Base-by-base conservation (phyloP, 2,329 filamentous ascomycete species). In the Aspergillus novofumigatus region DNA sequence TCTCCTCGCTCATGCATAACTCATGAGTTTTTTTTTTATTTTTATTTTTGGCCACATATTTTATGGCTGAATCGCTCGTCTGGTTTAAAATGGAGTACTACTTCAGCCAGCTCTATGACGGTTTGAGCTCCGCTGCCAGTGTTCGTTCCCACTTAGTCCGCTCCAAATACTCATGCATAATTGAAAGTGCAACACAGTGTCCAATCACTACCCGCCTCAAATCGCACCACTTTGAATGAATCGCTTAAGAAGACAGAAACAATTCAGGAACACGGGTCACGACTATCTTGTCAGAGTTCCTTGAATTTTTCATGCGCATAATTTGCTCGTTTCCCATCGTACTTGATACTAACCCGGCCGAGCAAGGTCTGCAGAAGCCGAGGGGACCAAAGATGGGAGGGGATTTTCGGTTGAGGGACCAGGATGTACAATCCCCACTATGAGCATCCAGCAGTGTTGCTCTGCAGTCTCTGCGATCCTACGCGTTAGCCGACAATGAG, bases 161-260 rank as follows among this genome's bases (percentile, higher is more conserved):
- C 20, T 25, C 44, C 21, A 26, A 14, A 14, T 26, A 11, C 23
- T 9, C 52, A 54, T 59, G 56, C 59, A 56, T 28, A 53, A 23
- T 55, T 48, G 47, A 42, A 59, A 57, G 54, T 57, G 32, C 35
- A 56, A 61, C 28, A 29, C 54, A 55, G 53, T 51, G 38, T 59
- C 62, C 62, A 65, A 65, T 65, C 61, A 56, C 60, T 65, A 65
- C 53, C 56, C 58, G 61, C 61, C 56, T 49, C 54, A 51, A 54
- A 55, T 32, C 53, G 49, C 53, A 51, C 56, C 56, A 49, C 52
- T 28, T 17, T 26, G 52, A 51, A 42, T 38, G 52, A 53, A 62
- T 29, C 32, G 28, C n/a, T 45, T 45, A 23, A 45, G 51, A 52
- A 20, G 11, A 47, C 21, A 6, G 10, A 47, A 21, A 25, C 23